Evolutionary conservation across 2,329 filamentous ascomycete species (phyloP).

Genomic region (Raffaelea ambrosiae): DNA sequence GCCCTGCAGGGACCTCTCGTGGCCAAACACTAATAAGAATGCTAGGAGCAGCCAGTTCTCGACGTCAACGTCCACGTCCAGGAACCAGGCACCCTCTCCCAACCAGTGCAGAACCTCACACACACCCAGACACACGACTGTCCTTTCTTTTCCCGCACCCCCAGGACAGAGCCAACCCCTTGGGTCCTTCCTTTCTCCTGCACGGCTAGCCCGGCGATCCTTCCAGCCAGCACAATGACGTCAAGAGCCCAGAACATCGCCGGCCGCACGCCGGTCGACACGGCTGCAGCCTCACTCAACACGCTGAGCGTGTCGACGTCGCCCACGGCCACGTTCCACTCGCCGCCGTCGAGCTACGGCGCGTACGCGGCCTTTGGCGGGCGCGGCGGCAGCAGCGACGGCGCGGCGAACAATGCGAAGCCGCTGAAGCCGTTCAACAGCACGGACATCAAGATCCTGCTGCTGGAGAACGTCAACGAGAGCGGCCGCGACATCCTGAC

Average conservation of each 20-base stretch:
- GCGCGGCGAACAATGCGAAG: constrained; percentile 44
- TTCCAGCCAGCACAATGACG: constrained; percentile 13
- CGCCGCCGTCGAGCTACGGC: constrained; percentile 53
- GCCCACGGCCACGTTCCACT: constrained; percentile 66
- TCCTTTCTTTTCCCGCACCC: no score
- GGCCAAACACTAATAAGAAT: no score
- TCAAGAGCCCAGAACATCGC: constrained; percentile 16
- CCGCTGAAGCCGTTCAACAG: constrained; percentile 92
- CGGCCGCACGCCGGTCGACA: constrained; percentile 39
- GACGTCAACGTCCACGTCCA: no score
- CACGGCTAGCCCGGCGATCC: no score
- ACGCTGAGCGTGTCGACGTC: constrained; percentile 65
- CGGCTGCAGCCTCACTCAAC: constrained; percentile 3
- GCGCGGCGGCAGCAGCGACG: constrained; percentile 20
- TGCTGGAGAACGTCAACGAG: constrained; percentile 93
- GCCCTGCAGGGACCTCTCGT: no score
- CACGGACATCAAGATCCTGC: constrained; percentile 89
- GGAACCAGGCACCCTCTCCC: no score
- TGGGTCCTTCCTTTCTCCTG: no score
- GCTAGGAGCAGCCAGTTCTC: no score
- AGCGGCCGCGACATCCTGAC: constrained; percentile 76
- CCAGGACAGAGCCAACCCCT: no score
- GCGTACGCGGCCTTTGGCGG: constrained; percentile 20
- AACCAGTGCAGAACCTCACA: no score
- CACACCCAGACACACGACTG: no score